A percentile compares a stretch with the other conserved stretches of the same genome.
Evolutionary conservation across 2,329 filamentous ascomycete species (phyloP).

Genomic region (Hypocreales sp.): DNA sequence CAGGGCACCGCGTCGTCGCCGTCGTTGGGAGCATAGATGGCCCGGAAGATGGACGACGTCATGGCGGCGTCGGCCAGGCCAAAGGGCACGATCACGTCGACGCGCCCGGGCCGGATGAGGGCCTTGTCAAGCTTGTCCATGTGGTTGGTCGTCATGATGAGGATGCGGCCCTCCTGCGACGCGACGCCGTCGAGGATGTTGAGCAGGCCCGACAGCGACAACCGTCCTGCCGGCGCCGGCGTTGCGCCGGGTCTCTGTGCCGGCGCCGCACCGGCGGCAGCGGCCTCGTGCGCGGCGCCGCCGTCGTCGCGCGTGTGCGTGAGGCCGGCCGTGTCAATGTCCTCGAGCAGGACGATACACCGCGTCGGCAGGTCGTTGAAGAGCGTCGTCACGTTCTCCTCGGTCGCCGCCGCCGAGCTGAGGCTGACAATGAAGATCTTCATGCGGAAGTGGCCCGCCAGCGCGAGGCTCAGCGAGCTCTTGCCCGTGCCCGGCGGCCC

Average conservation of each 20-base stretch:
- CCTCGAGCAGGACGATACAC: slow-evolving; percentile 61
- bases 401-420: slow-evolving; percentile 44
- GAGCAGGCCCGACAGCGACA: slow-evolving; percentile 63
- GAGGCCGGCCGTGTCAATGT: slow-evolving; percentile 59
- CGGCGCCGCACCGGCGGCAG: neutral
- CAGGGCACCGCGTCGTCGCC: slow-evolving; percentile 7
- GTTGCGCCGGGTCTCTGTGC: slow-evolving; percentile 2
- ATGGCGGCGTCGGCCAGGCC: slow-evolving; percentile 36
- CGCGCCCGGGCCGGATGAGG: slow-evolving; percentile 44
- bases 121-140: slow-evolving; percentile 45
- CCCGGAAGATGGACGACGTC: slow-evolving; percentile 37
- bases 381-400: slow-evolving; percentile 47
- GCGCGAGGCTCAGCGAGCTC: slow-evolving; percentile 53
- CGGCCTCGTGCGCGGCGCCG: neutral
- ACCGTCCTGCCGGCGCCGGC: slow-evolving; percentile 12
- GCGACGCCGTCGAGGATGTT: slow-evolving; percentile 68
- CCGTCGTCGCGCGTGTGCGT: slow-evolving; percentile 38
- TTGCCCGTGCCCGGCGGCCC: slow-evolving; percentile 74
- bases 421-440: slow-evolving; percentile 59
- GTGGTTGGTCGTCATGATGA: slow-evolving; percentile 53
- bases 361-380: slow-evolving; percentile 53
- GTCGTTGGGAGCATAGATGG: slow-evolving; percentile 40
- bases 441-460: slow-evolving; percentile 55
- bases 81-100: slow-evolving; percentile 45
- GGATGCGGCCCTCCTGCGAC: slow-evolving; percentile 45